Evolutionary conservation across 2,329 filamentous ascomycete genomes (phyloP), one percentile per base, ranked within the genome.

Genomic region (Diaporthe eres): DNA sequence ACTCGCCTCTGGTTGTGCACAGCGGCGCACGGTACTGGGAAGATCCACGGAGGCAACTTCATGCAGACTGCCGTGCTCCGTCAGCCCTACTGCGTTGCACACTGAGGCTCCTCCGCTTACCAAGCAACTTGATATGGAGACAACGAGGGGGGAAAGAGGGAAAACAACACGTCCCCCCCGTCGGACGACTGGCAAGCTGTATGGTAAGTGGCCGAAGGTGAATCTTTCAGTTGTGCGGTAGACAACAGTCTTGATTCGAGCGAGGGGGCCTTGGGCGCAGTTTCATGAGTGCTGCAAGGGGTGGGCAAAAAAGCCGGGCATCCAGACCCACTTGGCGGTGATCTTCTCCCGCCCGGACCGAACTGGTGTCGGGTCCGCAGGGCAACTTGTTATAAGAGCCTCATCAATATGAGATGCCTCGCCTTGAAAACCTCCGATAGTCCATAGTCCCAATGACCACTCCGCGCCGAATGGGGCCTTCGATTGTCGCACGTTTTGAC

Each of bases 371-470:
- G 71, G 71, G 6, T 57, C 47, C 58, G 47, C 58, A 63, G 31
- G 61, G 19, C 58, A 65, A 55, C 47, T 57, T 57, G 37, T 53
- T 53, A 73, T 53, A 60, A 63, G 42, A 55, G 61, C 71, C 71
- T 73, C 71, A 65, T 73, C 49, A 55, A 73, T 47, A 8, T 73
- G 71, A 73, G 49, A 57, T 73, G 71, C 71, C 31, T 65, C 71
- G 53, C 31, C 71, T 57, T 73, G 58, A 57, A 67, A 65, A 31
- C n/a, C 44, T 39, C 44, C 39, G 71, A 7, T 13, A 37, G 47
- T 68, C 44, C 47, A 7, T 13, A 37, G 47, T 68, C 44, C 47
- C 47, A 68, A 37, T 31, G 4, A 22, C 22, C 22, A 67, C 19
- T 34, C 28, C 44, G 44, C 44, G 44, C 44, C 39, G 19, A 19